Base-by-base conservation (phyloP, 495 filamentous ascomycete genomes). In the Trichocladium uniseriatum region DNA sequence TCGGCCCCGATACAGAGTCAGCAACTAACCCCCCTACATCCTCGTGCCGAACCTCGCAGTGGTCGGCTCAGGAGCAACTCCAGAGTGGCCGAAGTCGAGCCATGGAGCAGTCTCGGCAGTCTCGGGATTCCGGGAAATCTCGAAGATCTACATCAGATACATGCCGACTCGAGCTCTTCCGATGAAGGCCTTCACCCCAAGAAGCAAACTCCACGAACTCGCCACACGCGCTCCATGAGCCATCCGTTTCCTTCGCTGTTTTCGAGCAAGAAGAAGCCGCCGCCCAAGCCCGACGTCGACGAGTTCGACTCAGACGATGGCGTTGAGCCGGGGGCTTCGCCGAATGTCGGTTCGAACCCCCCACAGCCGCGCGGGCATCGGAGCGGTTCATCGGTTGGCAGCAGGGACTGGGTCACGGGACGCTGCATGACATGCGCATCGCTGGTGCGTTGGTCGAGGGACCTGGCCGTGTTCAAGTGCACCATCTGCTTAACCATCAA, bases 401-500 rank as follows among this genome's bases (percentile, higher is more conserved):
- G 53, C 53, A 61, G 56, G 53, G 75, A 79, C 40, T 70, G 70
- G 44, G 73, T 69, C n/a, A 82, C 82, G 24, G 87, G 87, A 13
- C 83, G 77, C 57, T 94, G 88, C 59, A 81, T 83, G 71, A 88
- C 86, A 10, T 94, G 90, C 62, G 84, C 83, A 61, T 85, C 83
- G 41, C 78, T 79, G 35, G 80, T 95, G 40, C 80, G 82, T 41
- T 95, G 89, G 86, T 89, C 90, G n/a, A 77, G 75, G 50, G 74
- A 82, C 48, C 61, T 91, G 54, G 75, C 77, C 21, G 73, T 83
- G 36, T 95, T 90, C 67, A 76, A 87, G 55, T 96, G 90, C 65
- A 84, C 86, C 28, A 79, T 84, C 40, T 96, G 90, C 65, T 69
- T 88, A 56, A 94, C 85, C 40, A 79, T 96, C 57, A 95, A 92